These are phyloP conservation scores for Mallotus repandus DNA, from an alignment of 441 rosid genomes.

Conservation along the genomic window DNA sequence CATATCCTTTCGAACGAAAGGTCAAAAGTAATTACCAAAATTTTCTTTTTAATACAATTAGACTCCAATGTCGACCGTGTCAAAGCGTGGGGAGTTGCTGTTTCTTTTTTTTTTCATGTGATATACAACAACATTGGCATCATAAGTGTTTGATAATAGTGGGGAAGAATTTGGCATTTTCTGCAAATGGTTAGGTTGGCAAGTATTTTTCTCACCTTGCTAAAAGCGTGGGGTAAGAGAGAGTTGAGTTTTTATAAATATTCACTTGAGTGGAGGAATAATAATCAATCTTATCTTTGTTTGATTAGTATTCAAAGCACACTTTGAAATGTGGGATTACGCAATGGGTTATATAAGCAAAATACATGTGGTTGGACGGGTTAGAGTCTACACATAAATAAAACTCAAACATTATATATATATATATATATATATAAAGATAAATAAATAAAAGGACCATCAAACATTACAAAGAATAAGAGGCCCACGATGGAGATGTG, in stretches of 20 bases:
- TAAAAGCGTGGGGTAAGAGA: constrained; percentile 15
- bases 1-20: constrained; percentile 9
- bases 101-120: not conserved
- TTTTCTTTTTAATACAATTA: not conserved
- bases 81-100: not conserved
- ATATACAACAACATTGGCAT: not conserved
- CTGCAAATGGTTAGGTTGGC: constrained; percentile 13
- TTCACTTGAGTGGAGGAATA: constrained; percentile 33
- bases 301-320: constrained; percentile 9
- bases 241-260: constrained; percentile 23
- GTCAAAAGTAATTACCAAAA: constrained; percentile 10
- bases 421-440: too few species aligned
- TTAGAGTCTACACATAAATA: not conserved
- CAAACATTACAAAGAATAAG: not conserved
- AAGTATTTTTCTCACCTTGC: constrained; percentile 10
- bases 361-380: constrained; percentile 12
- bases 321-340: constrained; percentile 17
- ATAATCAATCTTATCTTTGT: constrained; percentile 27
- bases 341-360: constrained; percentile 21
- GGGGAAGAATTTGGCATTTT: constrained; percentile 21
- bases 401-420: not conserved
- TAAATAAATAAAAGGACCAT: constrained; percentile 2
- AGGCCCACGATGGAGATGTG: constrained; percentile 26
- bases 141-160: not conserved
- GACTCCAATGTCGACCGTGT: not conserved